phyloP scores from a whole-genome alignment of 2,329 filamentous ascomycete genomes.

The Pseudogymnoascus sp. region DNA sequence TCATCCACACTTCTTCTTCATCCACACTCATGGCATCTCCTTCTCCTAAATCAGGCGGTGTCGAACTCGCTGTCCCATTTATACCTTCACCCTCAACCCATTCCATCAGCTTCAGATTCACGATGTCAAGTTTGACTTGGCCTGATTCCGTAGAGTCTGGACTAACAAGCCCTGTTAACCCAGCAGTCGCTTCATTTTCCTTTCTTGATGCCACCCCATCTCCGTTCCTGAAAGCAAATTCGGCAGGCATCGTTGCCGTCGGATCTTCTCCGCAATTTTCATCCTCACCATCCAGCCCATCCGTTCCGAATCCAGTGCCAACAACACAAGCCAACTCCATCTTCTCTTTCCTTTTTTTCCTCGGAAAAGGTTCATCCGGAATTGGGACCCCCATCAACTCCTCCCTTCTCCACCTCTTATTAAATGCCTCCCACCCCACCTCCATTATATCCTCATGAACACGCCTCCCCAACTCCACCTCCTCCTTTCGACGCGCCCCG shows the following conservation, averaged over 20 bases:
- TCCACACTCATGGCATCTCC: not conserved
- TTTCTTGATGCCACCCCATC: not conserved
- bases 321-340: too few species aligned
- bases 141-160: not conserved
- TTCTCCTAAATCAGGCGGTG: not conserved
- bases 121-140: not conserved
- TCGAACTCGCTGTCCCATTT: not conserved
- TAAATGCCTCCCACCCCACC: not conserved
- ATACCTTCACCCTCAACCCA: not conserved
- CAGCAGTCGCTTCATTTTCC: not conserved
- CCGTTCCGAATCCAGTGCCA: too few species aligned
- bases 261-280: too few species aligned
- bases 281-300: too few species aligned
- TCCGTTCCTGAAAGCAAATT: too few species aligned
- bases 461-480: not conserved
- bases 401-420: not conserved
- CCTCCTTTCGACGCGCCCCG: not conserved
- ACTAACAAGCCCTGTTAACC: not conserved
- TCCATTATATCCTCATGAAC: not conserved
- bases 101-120: not conserved
- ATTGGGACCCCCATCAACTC: not conserved
- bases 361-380: not conserved
- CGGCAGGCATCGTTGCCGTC: too few species aligned
- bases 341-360: not conserved
- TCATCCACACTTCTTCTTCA: not conserved